phyloP scores from a whole-genome alignment of 805 yeast genomes.

The Wickerhamiella cacticola region DNA sequence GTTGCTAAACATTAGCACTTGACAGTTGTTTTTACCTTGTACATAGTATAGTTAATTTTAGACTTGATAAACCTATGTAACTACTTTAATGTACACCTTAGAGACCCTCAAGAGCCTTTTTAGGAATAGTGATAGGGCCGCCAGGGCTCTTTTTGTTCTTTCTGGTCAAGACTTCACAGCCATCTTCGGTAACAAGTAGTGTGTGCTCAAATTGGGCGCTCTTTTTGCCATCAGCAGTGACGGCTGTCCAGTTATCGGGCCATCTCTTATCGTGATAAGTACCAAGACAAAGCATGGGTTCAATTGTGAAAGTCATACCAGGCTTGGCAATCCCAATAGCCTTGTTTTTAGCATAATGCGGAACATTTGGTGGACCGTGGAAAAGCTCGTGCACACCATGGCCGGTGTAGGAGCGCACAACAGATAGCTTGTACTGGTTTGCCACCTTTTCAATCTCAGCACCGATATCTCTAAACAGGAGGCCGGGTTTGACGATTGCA shows the following conservation, averaged over 20 bases:
- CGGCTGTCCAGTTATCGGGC: conserved; percentile 98
- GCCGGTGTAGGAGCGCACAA: conserved; percentile 83
- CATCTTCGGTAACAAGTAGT: conserved; percentile 80
- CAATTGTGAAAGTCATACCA: conserved; percentile 93
- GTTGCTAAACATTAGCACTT: too few species aligned
- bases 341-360: conserved; percentile 89
- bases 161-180: conserved; percentile 81
- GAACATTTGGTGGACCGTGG: conserved; percentile 86
- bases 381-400: conserved; percentile 82
- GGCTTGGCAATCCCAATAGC: conserved; percentile 89
- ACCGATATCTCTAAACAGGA: conserved; percentile 76
- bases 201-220: conserved; percentile 94
- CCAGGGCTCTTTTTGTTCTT: conserved; percentile 78
- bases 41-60: not conserved
- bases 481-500: conserved; percentile 77
- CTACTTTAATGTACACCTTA: too few species aligned
- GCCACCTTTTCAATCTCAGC: conserved; percentile 83
- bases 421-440: conserved; percentile 61
- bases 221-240: conserved; percentile 76
- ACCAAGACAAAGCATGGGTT: conserved; percentile 92
- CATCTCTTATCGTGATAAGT: conserved; percentile 67
- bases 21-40: too few species aligned
- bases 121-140: conserved; percentile 41
- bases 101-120: conserved; percentile 13
- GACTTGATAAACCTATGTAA: too few species aligned